phyloP scores from a whole-genome alignment of 176 grass and related monocot species.

The Pontederia paniculata region DNA sequence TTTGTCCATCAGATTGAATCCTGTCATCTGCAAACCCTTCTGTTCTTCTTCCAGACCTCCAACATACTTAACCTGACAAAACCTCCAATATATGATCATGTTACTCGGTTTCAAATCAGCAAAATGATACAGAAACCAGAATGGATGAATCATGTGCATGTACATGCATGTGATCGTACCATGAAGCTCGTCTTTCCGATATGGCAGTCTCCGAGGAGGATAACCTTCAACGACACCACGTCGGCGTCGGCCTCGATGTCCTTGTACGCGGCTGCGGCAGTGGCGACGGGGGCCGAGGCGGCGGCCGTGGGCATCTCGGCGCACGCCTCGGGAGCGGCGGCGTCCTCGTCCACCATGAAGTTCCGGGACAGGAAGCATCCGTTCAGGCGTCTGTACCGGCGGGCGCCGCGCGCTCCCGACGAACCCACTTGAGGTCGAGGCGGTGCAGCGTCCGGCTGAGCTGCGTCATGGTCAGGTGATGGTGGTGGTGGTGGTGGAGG shows the following conservation, averaged over 20 bases:
- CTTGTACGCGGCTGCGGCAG: not conserved
- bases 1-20: constrained; percentile 14
- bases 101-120: too few species aligned
- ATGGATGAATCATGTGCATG: too few species aligned
- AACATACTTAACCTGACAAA: constrained; percentile 1
- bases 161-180: constrained; percentile 19
- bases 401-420: not conserved
- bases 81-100: not conserved
- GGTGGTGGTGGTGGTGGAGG: not conserved
- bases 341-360: not conserved
- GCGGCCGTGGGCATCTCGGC: not conserved
- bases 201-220: constrained; percentile 80
- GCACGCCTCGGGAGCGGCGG: not conserved
- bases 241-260: constrained; percentile 20
- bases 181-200: constrained; percentile 98
- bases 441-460: not conserved
- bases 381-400: not conserved
- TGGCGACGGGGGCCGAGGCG: not conserved
- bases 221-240: constrained; percentile 77
- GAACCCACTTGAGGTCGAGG: not conserved
- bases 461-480: not conserved
- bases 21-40: not conserved
- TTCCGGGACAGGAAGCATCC: not conserved
- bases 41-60: constrained; percentile 2
- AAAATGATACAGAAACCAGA: not conserved